Conservation (phyloP, 2,329 filamentous ascomycete genomes). For the Capronia americana region DNA sequence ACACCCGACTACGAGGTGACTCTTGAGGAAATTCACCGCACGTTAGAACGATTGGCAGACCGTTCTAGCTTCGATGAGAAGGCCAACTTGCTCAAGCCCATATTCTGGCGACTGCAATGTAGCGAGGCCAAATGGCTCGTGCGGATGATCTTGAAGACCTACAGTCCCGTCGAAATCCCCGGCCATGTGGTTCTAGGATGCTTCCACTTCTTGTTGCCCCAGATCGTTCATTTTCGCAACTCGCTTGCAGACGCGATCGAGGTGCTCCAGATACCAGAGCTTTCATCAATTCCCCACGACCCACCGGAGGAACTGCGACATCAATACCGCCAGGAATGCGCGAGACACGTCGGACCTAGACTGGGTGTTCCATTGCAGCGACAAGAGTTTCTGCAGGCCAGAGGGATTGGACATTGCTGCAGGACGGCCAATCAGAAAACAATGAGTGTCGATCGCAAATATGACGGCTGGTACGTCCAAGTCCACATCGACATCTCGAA, state of each 20-base stretch:
- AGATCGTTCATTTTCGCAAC: constrained; percentile 42
- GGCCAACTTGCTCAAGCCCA: constrained; percentile 57
- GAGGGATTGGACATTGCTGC: constrained; percentile 75
- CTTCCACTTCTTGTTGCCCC: constrained; percentile 73
- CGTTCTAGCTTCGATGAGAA: constrained; percentile 69
- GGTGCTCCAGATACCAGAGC: constrained; percentile 22
- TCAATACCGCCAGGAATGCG: constrained; percentile 26
- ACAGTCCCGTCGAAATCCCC: constrained; percentile 70
- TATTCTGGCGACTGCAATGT: constrained; percentile 67
- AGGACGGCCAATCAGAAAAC: constrained; percentile 65
- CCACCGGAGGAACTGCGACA: constrained; percentile 21
- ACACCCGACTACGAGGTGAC: constrained; percentile 57
- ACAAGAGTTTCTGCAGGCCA: constrained; percentile 64
- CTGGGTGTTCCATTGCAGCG: constrained; percentile 67
- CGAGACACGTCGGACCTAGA: constrained; percentile 53
- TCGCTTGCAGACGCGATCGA: constrained; percentile 35
- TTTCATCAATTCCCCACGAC: constrained; percentile 24
- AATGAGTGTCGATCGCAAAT: constrained; percentile 79
- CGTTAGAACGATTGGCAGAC: constrained; percentile 71
- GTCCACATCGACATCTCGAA: constrained; percentile 76
- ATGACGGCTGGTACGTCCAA: constrained; percentile 90
- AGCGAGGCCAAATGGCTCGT: constrained; percentile 87
- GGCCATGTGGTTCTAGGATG: constrained; percentile 60
- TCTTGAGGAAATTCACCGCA: constrained; percentile 73
- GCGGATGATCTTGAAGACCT: constrained; percentile 77